A percentile compares a stretch with the other conserved stretches of the same genome.
These are phyloP conservation scores for Coniochaeta sp. DNA, from an alignment of 2,329 filamentous ascomycete species.

Conservation along the genomic window DNA sequence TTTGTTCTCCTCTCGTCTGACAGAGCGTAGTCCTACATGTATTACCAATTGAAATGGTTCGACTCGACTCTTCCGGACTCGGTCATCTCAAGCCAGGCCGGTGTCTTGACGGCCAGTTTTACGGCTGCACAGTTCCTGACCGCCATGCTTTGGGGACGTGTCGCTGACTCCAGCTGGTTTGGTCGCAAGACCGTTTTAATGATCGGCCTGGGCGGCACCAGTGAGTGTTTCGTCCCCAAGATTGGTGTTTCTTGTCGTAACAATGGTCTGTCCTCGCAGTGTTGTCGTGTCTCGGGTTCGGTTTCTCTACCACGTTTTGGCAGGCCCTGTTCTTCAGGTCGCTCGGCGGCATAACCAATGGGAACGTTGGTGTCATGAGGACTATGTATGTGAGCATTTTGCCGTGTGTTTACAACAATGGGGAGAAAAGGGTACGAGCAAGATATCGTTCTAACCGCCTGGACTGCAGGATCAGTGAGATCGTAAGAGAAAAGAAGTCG, in stretches of 20 bases:
- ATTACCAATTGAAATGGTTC: conserved; percentile 82
- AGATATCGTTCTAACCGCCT: neutral
- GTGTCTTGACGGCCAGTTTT: conserved; percentile 71
- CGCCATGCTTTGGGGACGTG: conserved; percentile 72
- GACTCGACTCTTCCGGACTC: conserved; percentile 45
- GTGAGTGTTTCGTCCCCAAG: conserved; percentile 29
- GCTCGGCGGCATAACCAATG: conserved; percentile 62
- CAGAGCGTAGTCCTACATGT: conserved; percentile 60
- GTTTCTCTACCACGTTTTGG: conserved; percentile 58
- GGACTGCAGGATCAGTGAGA: conserved; percentile 35
- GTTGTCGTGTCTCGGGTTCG: conserved; percentile 61
- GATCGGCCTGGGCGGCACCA: conserved; percentile 50
- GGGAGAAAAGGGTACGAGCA: too few relatives aligned
- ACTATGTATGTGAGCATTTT: conserved; percentile 45
- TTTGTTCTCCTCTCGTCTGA: too few relatives aligned
- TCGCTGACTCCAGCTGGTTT: conserved; percentile 54
- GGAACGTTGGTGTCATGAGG: conserved; percentile 67
- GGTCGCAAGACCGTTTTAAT: conserved; percentile 80
- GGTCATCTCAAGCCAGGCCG: conserved; percentile 69
- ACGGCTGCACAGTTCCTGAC: conserved; percentile 77
- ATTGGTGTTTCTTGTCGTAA: neutral
- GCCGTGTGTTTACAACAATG: too few relatives aligned
- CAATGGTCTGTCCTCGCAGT: conserved; percentile 14
- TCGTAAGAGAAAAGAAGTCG: conserved; percentile 34
- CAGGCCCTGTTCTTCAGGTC: conserved; percentile 56